Evolutionary conservation across 768 basidiomycete genomes (phyloP), one percentile per base, ranked within the genome.

Genomic region (Naganishia antarctica): DNA sequence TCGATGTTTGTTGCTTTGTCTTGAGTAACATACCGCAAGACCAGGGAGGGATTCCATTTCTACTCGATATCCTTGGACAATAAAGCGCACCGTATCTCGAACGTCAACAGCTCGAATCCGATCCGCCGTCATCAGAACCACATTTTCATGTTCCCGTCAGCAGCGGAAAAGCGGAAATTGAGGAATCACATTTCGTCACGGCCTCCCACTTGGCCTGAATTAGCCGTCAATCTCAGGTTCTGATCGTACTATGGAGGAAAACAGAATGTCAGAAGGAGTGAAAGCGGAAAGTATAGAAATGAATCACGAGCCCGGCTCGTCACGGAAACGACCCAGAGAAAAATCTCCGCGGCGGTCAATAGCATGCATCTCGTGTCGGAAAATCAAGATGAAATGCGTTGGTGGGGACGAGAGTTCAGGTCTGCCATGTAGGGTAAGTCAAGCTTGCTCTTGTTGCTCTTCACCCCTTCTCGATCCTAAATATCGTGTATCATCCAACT

Each of bases 311-410:
- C 7, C 47, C 7, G 53, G 53, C 11, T 34, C 53, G 18, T 37
- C 53, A 1, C 53, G 53, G 21, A 57, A 57, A 57, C 12, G 53
- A 26, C 53, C 37, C 16, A 5, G 53, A 40, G 53, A 57, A 26
- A 32, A 34, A 29, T 57, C 53, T 4, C 53, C 53, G 16, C 53
- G 53, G 9, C 53, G 53, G 32, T 57, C 53, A 26, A 26, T 57
- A 3, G 53, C 53, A 37, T 57, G 53, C 40, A 57, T 57, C 37
- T 57, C 53, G 23, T 57, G 53, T 57, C 53, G 53, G 37, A 57
- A 57, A 40, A 57, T 57, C 53, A 57, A 57, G 53, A 57, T 57
- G 53, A 57, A 57, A 40, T 57, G 53, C 23, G 53, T 57, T 3
- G 53, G 53, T 18, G 53, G 53, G 6, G 53, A 57, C n/a, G 53